Evolutionary conservation across 306 rosid species (phyloP).

Genomic region (Quercus alba): DNA sequence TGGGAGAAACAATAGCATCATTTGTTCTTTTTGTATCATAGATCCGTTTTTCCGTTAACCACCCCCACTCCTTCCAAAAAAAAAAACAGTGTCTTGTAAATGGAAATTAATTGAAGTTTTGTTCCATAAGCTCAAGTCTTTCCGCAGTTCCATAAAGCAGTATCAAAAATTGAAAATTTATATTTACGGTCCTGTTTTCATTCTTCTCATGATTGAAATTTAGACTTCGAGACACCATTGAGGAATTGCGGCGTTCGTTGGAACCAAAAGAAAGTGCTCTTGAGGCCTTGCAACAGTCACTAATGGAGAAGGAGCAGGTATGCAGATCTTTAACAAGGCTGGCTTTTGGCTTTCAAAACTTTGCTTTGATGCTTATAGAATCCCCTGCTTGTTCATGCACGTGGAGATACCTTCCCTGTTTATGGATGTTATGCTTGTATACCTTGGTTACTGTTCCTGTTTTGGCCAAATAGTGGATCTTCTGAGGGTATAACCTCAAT

Average conservation of each 20-base stretch:
- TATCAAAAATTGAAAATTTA: background rate
- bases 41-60: background rate
- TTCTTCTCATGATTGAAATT: constrained; percentile 18
- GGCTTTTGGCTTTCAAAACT: constrained; percentile 6
- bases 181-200: constrained; percentile 16
- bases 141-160: too few species aligned
- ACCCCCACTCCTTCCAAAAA: too few species aligned
- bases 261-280: constrained; percentile 89
- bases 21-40: background rate
- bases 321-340: background rate
- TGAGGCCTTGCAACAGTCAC: constrained; percentile 74
- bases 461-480: constrained; percentile 7
- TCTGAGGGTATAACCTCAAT: background rate
- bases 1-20: constrained; percentile 23
- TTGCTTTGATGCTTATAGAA: background rate
- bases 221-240: constrained; percentile 93
- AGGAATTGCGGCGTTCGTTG: constrained; percentile 74
- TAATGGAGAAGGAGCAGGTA: constrained; percentile 94
- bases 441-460: background rate
- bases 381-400: constrained; percentile 2
- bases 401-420: constrained; percentile 6
- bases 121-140: too few species aligned
- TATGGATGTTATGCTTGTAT: constrained; percentile 20
- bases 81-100: too few species aligned
- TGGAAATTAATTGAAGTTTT: too few species aligned